A percentile compares a stretch with the other conserved stretches of the same genome.
These are phyloP conservation scores for Parafenestella ontariensis DNA, from an alignment of 2,329 filamentous ascomycete genomes.

Conservation along the genomic window DNA sequence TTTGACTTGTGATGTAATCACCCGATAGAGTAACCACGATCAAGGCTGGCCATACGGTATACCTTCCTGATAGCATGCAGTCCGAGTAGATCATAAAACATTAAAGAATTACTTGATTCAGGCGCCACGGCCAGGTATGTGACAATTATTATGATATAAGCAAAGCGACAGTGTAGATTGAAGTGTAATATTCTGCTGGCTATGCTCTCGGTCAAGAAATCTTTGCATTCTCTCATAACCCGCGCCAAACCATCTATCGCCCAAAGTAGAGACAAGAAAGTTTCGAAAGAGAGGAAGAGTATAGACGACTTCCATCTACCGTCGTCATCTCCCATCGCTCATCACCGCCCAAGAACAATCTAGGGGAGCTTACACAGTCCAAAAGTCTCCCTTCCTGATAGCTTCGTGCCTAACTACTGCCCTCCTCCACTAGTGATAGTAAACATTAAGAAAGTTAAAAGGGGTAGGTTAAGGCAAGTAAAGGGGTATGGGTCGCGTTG, in stretches of 20 bases:
- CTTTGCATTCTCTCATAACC: not conserved
- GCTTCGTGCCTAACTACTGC: not conserved
- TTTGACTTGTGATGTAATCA: too few species aligned
- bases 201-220: not conserved
- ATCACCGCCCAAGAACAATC: conserved; percentile 1
- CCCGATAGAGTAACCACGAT: too few species aligned
- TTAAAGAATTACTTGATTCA: not conserved
- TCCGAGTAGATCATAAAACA: not conserved
- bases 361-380: not conserved
- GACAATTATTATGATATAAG: not conserved
- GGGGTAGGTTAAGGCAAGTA: not conserved
- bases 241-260: not conserved
- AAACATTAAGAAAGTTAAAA: conserved; percentile 20
- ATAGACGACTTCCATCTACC: not conserved
- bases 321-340: not conserved
- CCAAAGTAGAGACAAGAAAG: conserved; percentile 5
- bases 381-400: not conserved
- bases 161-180: not conserved
- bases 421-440: conserved; percentile 2
- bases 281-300: not conserved
- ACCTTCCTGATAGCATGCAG: too few species aligned
- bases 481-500: conserved; percentile 18
- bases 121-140: not conserved
- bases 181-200: not conserved
- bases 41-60: too few species aligned